Base-by-base conservation (phyloP, 1,284 basidiomycete genomes). In the Spongiforma sp. region DNA sequence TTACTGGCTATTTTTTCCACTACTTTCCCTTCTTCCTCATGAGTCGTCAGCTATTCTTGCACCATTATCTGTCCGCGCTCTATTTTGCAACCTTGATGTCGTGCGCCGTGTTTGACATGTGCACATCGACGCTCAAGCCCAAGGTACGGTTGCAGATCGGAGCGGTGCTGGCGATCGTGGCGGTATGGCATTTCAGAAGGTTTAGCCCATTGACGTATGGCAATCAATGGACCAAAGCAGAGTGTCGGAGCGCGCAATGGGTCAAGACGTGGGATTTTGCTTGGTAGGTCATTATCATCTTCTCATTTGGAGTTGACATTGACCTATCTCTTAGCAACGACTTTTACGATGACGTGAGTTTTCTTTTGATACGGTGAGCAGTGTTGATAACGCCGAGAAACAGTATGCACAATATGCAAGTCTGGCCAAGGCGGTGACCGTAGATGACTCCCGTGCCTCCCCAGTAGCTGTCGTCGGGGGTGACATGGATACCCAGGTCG, bases 11-110 rank as follows among this genome's bases (percentile, higher is more conserved):
- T 95, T 83, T 83, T n/a, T 74, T 98, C 53, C 97, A 99, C 81
- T 99, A 97, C 80, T 84, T 95, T 73, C 97, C 97, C 15, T 99
- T 99, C 86, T 98, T 89, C 86, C 82, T 98, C 69, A 99, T 99
- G 97, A 82, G 87, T 57, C 93, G 97, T 30, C 97, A 99, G 75
- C 88, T 99, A 54, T 99, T 99, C 86, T 78, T 99, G 33, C 96
- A 99, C 76, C 96, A 99, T 80, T 98, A 99, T 77, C 91, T 98
- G 77, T 96, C 96, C 0, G 95, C 97, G 0, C 84, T 99, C 19
- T 99, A 98, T 79, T 99, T 96, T 75, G 90, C 94, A 24, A 89
- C 99, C 69, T 85, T 99, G 12, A 82, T 96, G 32, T 84, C 86
- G 34, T 92, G 91, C 60, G 84, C 84, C 3, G 83, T 93, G 2